Base-by-base conservation (phyloP, 2,329 filamentous ascomycete species). In the Aspergillus pseudotamarii region DNA sequence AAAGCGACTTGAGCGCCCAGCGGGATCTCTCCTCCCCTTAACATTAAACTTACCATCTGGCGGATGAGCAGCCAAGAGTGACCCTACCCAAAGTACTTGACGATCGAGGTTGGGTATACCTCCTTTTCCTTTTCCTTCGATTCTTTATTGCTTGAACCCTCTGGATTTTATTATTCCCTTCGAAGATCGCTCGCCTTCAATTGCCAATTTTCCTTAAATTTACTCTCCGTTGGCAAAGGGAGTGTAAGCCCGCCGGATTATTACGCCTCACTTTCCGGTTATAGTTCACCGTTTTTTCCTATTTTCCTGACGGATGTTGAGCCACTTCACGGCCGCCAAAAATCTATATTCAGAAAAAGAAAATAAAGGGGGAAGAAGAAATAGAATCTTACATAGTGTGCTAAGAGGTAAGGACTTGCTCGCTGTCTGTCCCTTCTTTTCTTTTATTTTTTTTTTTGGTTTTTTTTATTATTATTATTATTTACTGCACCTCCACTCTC, bases 251-350 rank as follows among this genome's bases (percentile, higher is more conserved):
- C 64, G 57, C 62, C 61, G 65, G 57, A 60, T 59, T 66, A 64
- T 66, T 67, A 66, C 68, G 68, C 63, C 65, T 70, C 62, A 69
- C 65, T 66, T 69, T 64, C 59, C 58, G 62, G 64, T 32, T 70
- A 72, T 71, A 74, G 66, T 71, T 72, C 69, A 69, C 69, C 68
- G 66, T 69, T 71, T 66, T 64, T 64, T 61, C 64, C 58, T 30
- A 51, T 28, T 65, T 63, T 41, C 53, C 59, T 51, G 64, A 43
- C 59, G 43, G 57, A 36, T 36, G 57, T 60, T 57, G 41, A 60
- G 61, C 58, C 59, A 64, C 60, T 66, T 67, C 59, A 61, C 23
- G 46, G 48, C 58, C 12, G 51, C 45, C 48, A 55, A 50, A 60
- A 60, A 54, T 23, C 36, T 50, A 58, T 61, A 61, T 61, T 45